Evolutionary conservation across 768 basidiomycete species (phyloP).

Genomic region (Cystobasidium tubakii): DNA sequence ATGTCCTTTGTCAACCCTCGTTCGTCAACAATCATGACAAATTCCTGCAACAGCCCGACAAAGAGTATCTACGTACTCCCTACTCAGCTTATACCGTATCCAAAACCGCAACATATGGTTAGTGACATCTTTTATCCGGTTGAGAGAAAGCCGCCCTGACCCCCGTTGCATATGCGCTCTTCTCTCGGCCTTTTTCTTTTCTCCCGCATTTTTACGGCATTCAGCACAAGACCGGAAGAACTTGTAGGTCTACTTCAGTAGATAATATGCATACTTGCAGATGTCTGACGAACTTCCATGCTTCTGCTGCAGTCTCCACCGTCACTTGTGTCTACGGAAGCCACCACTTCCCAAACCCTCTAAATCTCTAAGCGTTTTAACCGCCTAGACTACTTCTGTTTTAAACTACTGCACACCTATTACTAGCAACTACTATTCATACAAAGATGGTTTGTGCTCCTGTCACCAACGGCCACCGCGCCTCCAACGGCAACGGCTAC

Average conservation of each 20-base stretch:
- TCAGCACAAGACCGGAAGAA: conserved; percentile 38
- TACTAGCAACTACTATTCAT: neutral
- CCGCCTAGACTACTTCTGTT: neutral
- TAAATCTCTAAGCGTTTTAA: conserved; percentile 5
- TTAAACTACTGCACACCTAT: neutral
- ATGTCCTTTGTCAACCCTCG: conserved; percentile 1
- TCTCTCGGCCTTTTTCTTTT: neutral
- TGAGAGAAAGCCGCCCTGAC: neutral
- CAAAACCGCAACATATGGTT: neutral
- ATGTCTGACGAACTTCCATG: neutral
- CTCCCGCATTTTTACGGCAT: neutral
- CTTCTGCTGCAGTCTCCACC: conserved; percentile 5
- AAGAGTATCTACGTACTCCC: neutral
- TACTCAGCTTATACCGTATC: neutral
- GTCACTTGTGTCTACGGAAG: conserved; percentile 14
- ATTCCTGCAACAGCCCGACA: neutral
- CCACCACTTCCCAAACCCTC: conserved; percentile 34
- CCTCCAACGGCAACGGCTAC: conserved; percentile 11
- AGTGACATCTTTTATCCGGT: neutral
- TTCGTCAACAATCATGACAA: neutral
- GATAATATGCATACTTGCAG: neutral
- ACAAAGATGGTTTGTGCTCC: conserved; percentile 29
- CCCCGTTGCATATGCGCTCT: neutral
- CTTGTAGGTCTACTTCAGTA: conserved; percentile 2
- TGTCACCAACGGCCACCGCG: neutral